Percentiles rank a stretch among this genome's conserved stretches.
Evolutionary conservation across 371 early-diverging fungal genomes (phyloP).

Genomic region (Coemansia sp.): DNA sequence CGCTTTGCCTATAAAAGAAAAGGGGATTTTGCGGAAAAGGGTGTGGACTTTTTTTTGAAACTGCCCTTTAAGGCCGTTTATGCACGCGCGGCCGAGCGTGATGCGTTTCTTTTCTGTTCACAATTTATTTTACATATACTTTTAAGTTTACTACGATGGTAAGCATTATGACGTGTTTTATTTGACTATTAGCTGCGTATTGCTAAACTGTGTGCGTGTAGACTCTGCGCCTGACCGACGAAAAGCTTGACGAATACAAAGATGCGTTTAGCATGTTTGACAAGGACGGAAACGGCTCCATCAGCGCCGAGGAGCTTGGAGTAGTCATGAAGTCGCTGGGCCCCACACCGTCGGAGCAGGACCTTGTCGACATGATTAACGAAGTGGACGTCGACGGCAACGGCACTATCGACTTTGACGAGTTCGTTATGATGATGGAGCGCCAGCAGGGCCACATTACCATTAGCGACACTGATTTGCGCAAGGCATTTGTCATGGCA

Average conservation of each 20-base stretch:
- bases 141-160: not conserved
- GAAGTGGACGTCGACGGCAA: conserved; percentile 24
- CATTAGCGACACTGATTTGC: conserved; percentile 53
- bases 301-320: conserved; percentile 6
- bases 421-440: conserved; percentile 26
- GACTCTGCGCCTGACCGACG: not conserved
- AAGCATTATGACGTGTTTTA: not conserved
- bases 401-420: conserved; percentile 30
- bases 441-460: not conserved
- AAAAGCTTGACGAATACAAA: not conserved
- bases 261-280: conserved; percentile 16
- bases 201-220: not conserved
- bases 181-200: not conserved
- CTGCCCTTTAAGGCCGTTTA: not conserved
- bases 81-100: no score
- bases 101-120: not conserved
- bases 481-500: not conserved
- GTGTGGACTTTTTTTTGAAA: not conserved
- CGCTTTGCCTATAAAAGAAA: not conserved
- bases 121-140: not conserved
- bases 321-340: conserved; percentile 3
- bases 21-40: no score
- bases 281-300: conserved; percentile 13
- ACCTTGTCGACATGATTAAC: conserved; percentile 7
- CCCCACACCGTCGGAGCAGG: not conserved